Base-by-base conservation (phyloP, 1,284 basidiomycete species). In the Trichosporon ovoides region DNA sequence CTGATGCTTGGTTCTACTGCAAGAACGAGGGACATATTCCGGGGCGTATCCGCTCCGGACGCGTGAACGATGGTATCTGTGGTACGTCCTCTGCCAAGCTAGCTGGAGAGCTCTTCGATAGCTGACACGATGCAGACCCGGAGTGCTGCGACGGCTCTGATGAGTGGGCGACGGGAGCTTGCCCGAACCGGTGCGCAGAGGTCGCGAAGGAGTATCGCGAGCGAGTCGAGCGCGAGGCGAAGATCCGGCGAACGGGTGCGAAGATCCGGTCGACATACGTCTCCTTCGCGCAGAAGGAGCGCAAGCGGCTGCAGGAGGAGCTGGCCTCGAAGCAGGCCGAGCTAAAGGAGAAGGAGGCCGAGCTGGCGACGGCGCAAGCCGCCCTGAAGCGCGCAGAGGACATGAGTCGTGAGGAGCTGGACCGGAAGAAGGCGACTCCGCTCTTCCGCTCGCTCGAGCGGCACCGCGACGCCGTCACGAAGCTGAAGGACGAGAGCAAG, bases 61-160 rank as follows among this genome's bases (percentile, higher is more conserved):
- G 90, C 61, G 93, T 99, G n/a, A 87, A 87, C 59, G 95, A 99
- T 72, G 95, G 95, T 2, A 81, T 98, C 36, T 98, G 95, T 74
- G 94, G 91, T 91, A 73, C 43, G 86, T 80, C 6, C 7, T 18
- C 31, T 16, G 16, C 7, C 28, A 4, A 9, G 28, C 28, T 4
- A 4, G 28, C 5, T 9, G 5, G 4, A 9, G n/a, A n/a, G n/a
- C n/a, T n/a, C n/a, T n/a, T n/a, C n/a, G n/a, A n/a, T n/a, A n/a
- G n/a, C n/a, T n/a, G n/a, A n/a, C n/a, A n/a, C n/a, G n/a, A n/a
- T 9, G 28, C 68, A 94, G 92, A 98, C 70, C 83, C 84, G 2
- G 86, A 93, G 71, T 99, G 96, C 73, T 98, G 95, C 73, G 95
- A 99, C 71, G 96, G 96, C n/a, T 91, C 91, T 0, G 95, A 99